These are phyloP conservation scores for Lentinula sp. DNA, from an alignment of 768 basidiomycete genomes.

Conservation along the genomic window DNA sequence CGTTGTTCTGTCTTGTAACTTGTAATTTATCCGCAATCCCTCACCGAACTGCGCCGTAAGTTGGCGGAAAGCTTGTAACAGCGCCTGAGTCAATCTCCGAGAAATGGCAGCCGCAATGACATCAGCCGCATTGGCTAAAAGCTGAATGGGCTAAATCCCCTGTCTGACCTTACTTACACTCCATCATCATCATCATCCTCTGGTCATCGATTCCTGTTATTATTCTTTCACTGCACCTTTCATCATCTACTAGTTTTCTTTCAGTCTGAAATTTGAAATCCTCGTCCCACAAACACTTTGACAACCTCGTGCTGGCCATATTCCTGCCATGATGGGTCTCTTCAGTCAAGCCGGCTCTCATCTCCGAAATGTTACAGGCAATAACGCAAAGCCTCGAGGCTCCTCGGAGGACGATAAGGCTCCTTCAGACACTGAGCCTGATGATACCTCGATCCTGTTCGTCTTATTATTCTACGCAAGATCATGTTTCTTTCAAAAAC, in stretches of 20 bases:
- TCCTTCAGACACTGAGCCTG: slow-evolving; percentile 79
- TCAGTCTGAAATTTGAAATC: background rate
- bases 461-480: slow-evolving; percentile 25
- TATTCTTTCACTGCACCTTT: background rate
- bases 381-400: slow-evolving; percentile 50
- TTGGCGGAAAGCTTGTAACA: background rate
- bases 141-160: background rate
- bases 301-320: background rate
- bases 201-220: background rate
- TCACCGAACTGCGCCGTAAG: background rate
- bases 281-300: background rate
- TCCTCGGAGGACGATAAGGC: slow-evolving; percentile 60
- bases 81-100: background rate
- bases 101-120: background rate
- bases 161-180: background rate
- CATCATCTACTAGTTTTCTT: background rate
- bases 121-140: background rate
- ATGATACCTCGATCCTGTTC: slow-evolving; percentile 86
- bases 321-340: slow-evolving; percentile 73
- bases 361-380: slow-evolving; percentile 30
- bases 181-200: background rate
- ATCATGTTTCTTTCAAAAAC: slow-evolving; percentile 18
- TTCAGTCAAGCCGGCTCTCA: slow-evolving; percentile 65
- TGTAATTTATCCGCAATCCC: no score
- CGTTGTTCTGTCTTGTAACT: no score